Base-by-base conservation (phyloP, 2,329 filamentous ascomycete species). In the Fusarium poae region DNA sequence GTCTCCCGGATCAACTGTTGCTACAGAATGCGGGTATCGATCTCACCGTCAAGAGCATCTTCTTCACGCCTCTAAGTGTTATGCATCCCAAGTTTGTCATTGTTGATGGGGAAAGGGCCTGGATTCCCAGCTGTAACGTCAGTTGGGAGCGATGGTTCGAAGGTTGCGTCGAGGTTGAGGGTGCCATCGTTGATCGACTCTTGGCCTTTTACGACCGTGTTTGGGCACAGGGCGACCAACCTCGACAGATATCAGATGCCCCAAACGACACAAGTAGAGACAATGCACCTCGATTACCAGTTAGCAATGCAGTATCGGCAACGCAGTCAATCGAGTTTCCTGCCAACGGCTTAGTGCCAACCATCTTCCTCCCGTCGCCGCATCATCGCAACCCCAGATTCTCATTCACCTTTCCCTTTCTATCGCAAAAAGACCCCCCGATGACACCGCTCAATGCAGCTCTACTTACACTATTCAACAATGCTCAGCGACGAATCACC, bases 91-190 rank as follows among this genome's bases (percentile, higher is more conserved):
- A 97, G 74, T 95, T 92, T 71, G 83, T 95, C 37, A 83, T 96
- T 16, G 78, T 95, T 2, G 93, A 97, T 76, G 85, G 90, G 1
- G 77, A 82, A 32, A 83, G 80, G 4, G 91, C 91, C 0, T 90
- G 91, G 72, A 78, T 96, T 12, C 92, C 92, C 0, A 93, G 91
- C 72, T 94, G 92, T 78, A 97, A 97, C 72, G 88, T 97, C 6
- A 94, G 91, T 74, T 96, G 91, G 91, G 93, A 96, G 77, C 79
- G 88, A n/a, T 97, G 93, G 93, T 90, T 95, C 27, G 93, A 97
- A 77, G 91, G 90, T 0, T 92, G 90, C 57, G 80, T 95, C 5
- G 87, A 89, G 56, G 78, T 95, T 13, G 82, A 83, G 9, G 92
- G 92, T 0, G 81, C 84, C 0, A 82, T 91, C 1, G 87, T 93